A percentile compares a stretch with the other conserved stretches of the same genome.
Evolutionary conservation across 1,284 basidiomycete species (phyloP).

Genomic region (Inonotus hispidus): DNA sequence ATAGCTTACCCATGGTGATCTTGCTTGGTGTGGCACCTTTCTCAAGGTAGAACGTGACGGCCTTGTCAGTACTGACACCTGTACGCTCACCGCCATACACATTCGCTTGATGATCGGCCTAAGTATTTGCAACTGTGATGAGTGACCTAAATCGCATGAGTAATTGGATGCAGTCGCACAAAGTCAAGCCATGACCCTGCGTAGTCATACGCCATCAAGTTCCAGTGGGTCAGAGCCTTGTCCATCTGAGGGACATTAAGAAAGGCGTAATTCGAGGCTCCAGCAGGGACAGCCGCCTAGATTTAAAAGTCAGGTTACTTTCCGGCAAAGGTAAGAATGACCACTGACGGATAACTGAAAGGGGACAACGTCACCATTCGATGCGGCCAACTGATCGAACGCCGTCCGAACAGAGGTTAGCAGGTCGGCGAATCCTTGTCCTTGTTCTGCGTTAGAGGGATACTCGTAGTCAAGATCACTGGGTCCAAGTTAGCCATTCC

Average conservation of each 20-base stretch:
- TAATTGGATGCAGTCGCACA: conserved; percentile 23
- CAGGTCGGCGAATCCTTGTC: conserved; percentile 55
- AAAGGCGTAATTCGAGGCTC: conserved; percentile 58
- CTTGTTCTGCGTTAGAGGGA: conserved; percentile 44
- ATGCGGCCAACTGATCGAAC: conserved; percentile 43
- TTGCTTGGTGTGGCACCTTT: conserved; percentile 70
- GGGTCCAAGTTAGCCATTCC: not conserved
- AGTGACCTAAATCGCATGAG: conserved; percentile 1
- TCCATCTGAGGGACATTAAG: conserved; percentile 74
- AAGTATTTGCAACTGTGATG: conserved; percentile 8
- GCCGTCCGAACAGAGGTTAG: conserved; percentile 50
- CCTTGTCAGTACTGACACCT: conserved; percentile 64
- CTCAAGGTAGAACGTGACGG: conserved; percentile 60
- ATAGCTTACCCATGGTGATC: conserved; percentile 63
- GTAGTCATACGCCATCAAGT: conserved; percentile 88
- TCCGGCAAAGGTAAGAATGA: not conserved
- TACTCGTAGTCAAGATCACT: conserved; percentile 73
- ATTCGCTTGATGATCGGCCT: conserved; percentile 78
- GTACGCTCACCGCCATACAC: conserved; percentile 63
- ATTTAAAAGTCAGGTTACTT: not conserved
- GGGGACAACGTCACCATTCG: conserved; percentile 55
- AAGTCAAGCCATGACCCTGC: conserved; percentile 63
- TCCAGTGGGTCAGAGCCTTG: conserved; percentile 76
- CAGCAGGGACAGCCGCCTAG: conserved; percentile 53
- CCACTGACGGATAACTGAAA: conserved; percentile 49